A percentile compares a stretch with the other conserved stretches of the same genome.
phyloP scores from a whole-genome alignment of 371 early-diverging fungal species.

The Mucor indicus region DNA sequence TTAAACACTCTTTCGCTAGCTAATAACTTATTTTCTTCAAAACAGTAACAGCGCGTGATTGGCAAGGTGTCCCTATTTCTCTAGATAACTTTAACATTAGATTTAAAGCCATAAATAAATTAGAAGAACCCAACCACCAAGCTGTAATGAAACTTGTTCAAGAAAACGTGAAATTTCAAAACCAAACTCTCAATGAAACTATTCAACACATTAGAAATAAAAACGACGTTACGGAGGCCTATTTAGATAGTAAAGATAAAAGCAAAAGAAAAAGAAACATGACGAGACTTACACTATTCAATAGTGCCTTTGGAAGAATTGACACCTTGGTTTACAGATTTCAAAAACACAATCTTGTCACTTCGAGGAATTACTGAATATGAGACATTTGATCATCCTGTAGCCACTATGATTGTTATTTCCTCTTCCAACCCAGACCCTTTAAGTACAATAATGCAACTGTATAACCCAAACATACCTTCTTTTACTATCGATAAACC shows the following conservation, averaged over 20 bases:
- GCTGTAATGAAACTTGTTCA: constrained; percentile 55
- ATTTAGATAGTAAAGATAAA: constrained; percentile 46
- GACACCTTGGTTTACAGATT: constrained; percentile 89
- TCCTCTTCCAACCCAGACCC: constrained; percentile 81
- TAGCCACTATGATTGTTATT: constrained; percentile 76
- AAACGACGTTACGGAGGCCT: constrained; percentile 45
- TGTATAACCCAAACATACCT: constrained; percentile 57
- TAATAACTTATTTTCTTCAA: background rate
- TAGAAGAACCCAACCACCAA: constrained; percentile 59
- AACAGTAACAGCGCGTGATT: constrained; percentile 68
- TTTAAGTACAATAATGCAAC: constrained; percentile 58
- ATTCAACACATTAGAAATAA: constrained; percentile 30
- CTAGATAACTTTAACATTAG: constrained; percentile 70
- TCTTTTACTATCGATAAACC: constrained; percentile 60
- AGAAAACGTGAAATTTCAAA: constrained; percentile 45
- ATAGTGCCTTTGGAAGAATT: constrained; percentile 44
- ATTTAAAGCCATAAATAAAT: constrained; percentile 58
- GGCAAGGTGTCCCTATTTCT: constrained; percentile 59
- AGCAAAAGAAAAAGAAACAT: background rate
- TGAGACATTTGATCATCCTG: constrained; percentile 93
- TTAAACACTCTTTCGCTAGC: background rate
- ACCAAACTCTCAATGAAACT: constrained; percentile 9
- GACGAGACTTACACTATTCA: background rate
- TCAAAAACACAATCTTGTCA: constrained; percentile 65
- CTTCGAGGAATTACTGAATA: constrained; percentile 77